Base-by-base conservation (phyloP, 306 rosid genomes). In the Cicer yamashitae region DNA sequence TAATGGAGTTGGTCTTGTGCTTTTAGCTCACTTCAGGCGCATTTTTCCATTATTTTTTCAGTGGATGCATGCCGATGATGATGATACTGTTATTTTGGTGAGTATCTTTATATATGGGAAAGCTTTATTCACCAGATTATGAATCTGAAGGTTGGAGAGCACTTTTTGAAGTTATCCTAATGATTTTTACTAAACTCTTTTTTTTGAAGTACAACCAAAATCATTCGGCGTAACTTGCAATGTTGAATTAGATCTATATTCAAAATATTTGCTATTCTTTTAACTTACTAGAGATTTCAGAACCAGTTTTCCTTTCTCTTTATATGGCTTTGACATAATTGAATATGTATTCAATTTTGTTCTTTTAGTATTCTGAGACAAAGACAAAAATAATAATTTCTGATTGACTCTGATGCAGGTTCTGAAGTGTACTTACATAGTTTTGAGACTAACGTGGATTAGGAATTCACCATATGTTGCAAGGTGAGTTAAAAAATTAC, bases 21-120 rank as follows among this genome's bases (percentile, higher is more conserved):
- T 94, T 78, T 87, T 91, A 82, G 97, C 96, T 65, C 91, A 94
- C 84, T 89, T 89, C 68, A 91, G 97, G 86, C 87, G 89, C 58
- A 90, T 94, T 73, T 90, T 91, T 73, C 96, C 96, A 22, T 92
- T 94, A 77, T 86, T 94, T 88, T 89, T 94, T 83, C 77, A 86
- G 82, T 91, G 98, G 98, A 86, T 94, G 88, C 90, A 86, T 70
- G 91, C 91, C 45, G 98, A 90, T 84, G 98, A 94, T 60, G 88
- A 91, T 67, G 93, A 80, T 67, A 94, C 97, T 72, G 81, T 90
- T 87, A 59, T 84, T 72, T 84, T 91, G 87, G 98, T 91, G 85
- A 90, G 97, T 71, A 60, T 45, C 44, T 73, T 68, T 53, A 22
- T 61, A 10, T 54, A 47, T 59, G 10, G 40, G 2, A 14, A 51